phyloP scores from a whole-genome alignment of 345 rosid species.

The Boechera retrofracta region DNA sequence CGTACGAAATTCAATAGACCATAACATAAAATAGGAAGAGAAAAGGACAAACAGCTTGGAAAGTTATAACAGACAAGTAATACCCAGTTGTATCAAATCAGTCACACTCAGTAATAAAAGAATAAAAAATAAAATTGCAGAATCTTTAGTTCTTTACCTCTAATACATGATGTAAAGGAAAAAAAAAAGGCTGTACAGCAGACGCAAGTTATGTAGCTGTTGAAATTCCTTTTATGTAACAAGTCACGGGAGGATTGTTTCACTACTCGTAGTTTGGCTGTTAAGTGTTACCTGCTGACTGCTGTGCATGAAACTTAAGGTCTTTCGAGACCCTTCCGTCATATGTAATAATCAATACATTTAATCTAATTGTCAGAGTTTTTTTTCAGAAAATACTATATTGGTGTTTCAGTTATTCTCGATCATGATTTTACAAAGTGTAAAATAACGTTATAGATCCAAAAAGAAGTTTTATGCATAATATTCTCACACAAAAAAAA shows the following conservation, averaged over 20 bases:
- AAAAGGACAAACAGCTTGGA: constrained; percentile 29
- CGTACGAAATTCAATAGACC: not conserved
- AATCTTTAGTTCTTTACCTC: not conserved
- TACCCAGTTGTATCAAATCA: constrained; percentile 42
- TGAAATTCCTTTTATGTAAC: constrained; percentile 18
- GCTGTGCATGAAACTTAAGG: constrained; percentile 10
- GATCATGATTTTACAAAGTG: no score
- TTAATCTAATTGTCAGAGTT: no score
- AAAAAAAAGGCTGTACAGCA: constrained; percentile 4
- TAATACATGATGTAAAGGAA: constrained; percentile 25
- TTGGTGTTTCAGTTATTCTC: no score
- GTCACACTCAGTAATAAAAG: constrained; percentile 34
- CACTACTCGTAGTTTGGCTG: constrained; percentile 26
- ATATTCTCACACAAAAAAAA: no score
- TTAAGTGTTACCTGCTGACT: not conserved
- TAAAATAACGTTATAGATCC: no score
- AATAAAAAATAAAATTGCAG: not conserved
- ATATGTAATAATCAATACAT: no score
- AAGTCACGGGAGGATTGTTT: constrained; percentile 30
- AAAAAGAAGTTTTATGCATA: no score
- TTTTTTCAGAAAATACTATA: no score
- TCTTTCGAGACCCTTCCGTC: no score
- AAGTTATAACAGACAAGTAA: constrained; percentile 41
- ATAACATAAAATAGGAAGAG: not conserved
- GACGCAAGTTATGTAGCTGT: constrained; percentile 28